Conservation (phyloP, 2,329 filamentous ascomycete species). For the Hypocreales sp. region DNA sequence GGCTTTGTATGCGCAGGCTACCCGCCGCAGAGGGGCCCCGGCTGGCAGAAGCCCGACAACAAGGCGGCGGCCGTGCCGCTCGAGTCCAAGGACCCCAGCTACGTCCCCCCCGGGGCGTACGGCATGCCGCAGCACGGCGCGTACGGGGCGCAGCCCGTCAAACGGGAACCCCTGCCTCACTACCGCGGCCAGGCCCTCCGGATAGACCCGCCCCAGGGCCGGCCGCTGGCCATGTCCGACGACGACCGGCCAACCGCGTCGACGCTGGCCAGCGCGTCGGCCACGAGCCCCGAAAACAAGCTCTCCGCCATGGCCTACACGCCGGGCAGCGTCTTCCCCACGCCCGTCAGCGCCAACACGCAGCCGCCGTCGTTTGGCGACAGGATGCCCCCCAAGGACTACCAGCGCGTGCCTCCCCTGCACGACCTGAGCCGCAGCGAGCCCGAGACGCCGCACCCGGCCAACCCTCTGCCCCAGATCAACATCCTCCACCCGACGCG, state of each 20-base stretch:
- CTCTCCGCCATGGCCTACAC: slow-evolving; percentile 41
- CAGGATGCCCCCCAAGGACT: slow-evolving; percentile 38
- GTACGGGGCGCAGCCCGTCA: slow-evolving; percentile 22
- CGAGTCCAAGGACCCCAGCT: slow-evolving; percentile 65
- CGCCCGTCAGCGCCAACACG: slow-evolving; percentile 43
- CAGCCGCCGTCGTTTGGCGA: slow-evolving; percentile 29
- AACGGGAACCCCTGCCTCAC: slow-evolving; percentile 41
- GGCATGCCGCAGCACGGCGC: slow-evolving; percentile 37
- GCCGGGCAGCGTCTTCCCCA: slow-evolving; percentile 41
- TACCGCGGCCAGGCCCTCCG: slow-evolving; percentile 47
- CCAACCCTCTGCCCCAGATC: slow-evolving; percentile 38
- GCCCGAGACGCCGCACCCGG: slow-evolving; percentile 35
- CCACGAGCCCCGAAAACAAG: slow-evolving; percentile 44
- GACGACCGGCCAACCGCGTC: slow-evolving; percentile 45
- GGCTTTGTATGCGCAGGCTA: slow-evolving; percentile 89
- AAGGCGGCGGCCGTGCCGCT: slow-evolving; percentile 56
- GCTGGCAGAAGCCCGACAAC: slow-evolving; percentile 62
- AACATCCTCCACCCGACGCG: slow-evolving; percentile 35
- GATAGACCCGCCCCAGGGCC: slow-evolving; percentile 46
- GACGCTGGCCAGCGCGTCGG: slow-evolving; percentile 41
- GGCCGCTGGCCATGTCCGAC: slow-evolving; percentile 32
- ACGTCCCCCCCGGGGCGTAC: slow-evolving; percentile 45
- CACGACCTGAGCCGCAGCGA: slow-evolving; percentile 43
- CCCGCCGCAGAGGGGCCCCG: slow-evolving; percentile 55
- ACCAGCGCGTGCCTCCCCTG: slow-evolving; percentile 43